phyloP scores from a whole-genome alignment of 371 early-diverging fungal genomes.

The Lichtheimia hyalospora region DNA sequence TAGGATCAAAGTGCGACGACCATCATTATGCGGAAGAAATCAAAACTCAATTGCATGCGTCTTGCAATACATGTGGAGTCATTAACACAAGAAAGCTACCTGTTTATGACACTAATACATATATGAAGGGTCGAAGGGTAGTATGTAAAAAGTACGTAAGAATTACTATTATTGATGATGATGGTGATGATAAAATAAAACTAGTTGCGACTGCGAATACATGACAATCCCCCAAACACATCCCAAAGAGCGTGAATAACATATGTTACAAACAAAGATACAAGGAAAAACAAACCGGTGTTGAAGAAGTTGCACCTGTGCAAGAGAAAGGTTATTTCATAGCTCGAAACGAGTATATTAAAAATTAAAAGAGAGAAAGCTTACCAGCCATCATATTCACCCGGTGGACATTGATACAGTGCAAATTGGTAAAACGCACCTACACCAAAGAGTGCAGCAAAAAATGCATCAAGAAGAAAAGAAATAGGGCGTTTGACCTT shows the following conservation, averaged over 20 bases:
- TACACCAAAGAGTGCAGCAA: constrained; percentile 34
- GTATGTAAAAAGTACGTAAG: too few relatives aligned
- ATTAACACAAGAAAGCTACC: too few relatives aligned
- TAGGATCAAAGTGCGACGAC: too few relatives aligned
- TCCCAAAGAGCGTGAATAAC: constrained; percentile 26
- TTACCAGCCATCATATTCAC: constrained; percentile 30
- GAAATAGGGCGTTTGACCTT: constrained; percentile 29
- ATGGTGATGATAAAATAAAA: too few relatives aligned
- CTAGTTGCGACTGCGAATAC: constrained; percentile 8
- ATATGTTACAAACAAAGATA: constrained; percentile 26
- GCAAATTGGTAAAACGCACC: constrained; percentile 31
- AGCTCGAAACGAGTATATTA: too few relatives aligned
- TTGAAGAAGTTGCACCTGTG: constrained; percentile 39
- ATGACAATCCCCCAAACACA: constrained; percentile 27
- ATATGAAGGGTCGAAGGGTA: too few relatives aligned
- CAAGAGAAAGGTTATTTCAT: background rate
- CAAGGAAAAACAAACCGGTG: constrained; percentile 30
- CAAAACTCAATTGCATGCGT: too few relatives aligned
- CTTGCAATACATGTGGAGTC: too few relatives aligned
- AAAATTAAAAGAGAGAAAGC: too few relatives aligned
- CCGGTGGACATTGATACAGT: constrained; percentile 31
- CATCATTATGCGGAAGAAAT: too few relatives aligned
- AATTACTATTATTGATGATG: too few relatives aligned
- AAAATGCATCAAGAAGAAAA: constrained; percentile 17
- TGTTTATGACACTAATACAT: too few relatives aligned